Base-by-base conservation (phyloP, 2,329 filamentous ascomycete species). In the Helminthosporium solani region DNA sequence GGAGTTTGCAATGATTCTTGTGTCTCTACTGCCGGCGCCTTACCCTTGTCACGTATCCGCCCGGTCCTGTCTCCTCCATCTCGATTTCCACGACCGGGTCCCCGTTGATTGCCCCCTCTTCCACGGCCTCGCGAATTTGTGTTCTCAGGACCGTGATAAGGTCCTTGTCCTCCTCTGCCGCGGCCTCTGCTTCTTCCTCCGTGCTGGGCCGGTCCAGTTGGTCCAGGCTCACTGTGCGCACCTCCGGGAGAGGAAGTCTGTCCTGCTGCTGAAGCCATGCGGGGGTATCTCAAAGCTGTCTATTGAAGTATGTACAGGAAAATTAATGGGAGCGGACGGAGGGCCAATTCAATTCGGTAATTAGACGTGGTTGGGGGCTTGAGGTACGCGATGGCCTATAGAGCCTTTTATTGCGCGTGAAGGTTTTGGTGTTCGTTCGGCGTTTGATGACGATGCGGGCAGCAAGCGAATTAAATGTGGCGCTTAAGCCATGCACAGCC, bases 31-130 rank as follows among this genome's bases (percentile, higher is more conserved):
- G 41, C 44, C 14, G 58, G 56, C 21, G 49, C 59, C 40, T 65
- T 64, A 47, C 61, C 62, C 38, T 70, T 70, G 14, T 64, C 59
- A n/a, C 46, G 46, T 12, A 44, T 21, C 9, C 55, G 49, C 43
- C 56, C 56, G 36, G 62, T 64, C 35, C 48, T 56, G 42, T 61
- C 56, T 40, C 62, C 60, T 47, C 66, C 56, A 8, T 70, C 69
- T 54, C 68, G 59, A 41, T 66, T 60, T 15, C 65, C 60, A 41
- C 58, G 56, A 27, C 60, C 66, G 40, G 63, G 61, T 28, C 70
- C 70, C 50, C 66, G 59, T 11, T 61, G 56, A 50, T 46, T 66
- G 57, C 68, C 68, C n/a, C n/a, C n/a, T 59, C 68, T 61, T 47
- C 64, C 66, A 46, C 68, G 63, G n/a, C 63, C 64, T 46, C 64